Base-by-base conservation (phyloP, 495 filamentous ascomycete genomes). In the Annulohypoxylon bovei region DNA sequence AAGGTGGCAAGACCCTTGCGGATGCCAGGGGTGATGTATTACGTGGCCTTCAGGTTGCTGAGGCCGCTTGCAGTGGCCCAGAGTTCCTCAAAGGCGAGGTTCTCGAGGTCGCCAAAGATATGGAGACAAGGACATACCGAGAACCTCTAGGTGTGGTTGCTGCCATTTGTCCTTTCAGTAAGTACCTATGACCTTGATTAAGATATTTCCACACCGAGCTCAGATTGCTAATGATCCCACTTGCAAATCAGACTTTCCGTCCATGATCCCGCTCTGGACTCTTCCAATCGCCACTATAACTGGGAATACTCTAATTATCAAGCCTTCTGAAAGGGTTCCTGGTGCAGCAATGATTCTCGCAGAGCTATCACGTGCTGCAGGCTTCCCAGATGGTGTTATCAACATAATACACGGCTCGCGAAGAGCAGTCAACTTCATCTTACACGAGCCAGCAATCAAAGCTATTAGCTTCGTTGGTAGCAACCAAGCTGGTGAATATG, bases 251-350 rank as follows among this genome's bases (percentile, higher is more conserved):
- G 39, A 99, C 84, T 99, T 99, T 83, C 95, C 95, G 40, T 96
- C 95, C 69, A 99, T 99, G 95, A 99, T 99, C 80, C 95, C 95
- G 16, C 85, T 99, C 4, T 99, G 95, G 95, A 95, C 87, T 59
- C 95, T 98, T 57, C 96, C 95, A 20, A 89, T 98, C 75, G 96
- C 95, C 40, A 97, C 94, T 7, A 88, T 96, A 2, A 96, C 93
- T 11, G 96, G 95, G 53, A 99, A 99, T 83, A 95, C 92, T 25
- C 81, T 98, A 63, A 89, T 99, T 72, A 80, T 99, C 62, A 99
- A 99, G 87, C 95, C 95, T 5, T 99, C 95, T 0, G 95, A 99
- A 83, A 92, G 95, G 67, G 95, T 98, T 68, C 95, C 95, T 18
- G 95, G 95, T 54, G 96, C 96, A 14, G 92, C 92, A 28, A 98